Conservation (phyloP, 2,329 filamentous ascomycete species). For the Tolypocladium paradoxum region DNA sequence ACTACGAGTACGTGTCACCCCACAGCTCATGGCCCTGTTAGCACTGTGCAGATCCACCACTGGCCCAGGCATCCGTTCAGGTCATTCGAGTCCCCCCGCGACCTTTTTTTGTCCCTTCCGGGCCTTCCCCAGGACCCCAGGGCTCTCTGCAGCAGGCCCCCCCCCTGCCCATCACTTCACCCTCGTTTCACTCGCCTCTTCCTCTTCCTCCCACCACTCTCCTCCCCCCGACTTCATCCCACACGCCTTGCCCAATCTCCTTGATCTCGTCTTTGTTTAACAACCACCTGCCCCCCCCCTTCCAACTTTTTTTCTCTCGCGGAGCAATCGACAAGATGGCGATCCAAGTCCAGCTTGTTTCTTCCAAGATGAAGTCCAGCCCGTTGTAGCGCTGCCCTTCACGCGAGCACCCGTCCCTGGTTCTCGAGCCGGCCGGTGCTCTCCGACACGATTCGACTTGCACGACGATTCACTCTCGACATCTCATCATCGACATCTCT, state of each 20-base stretch:
- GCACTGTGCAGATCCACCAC: not conserved
- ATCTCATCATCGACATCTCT: not conserved
- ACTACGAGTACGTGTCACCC: too few species aligned
- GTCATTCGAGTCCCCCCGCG: not conserved
- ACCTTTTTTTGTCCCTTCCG: not conserved
- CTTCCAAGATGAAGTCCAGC: not conserved
- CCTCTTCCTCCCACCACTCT: not conserved
- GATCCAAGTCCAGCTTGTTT: slow-evolving; percentile 2
- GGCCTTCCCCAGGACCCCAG: not conserved
- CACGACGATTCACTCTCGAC: not conserved
- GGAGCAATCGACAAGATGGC: slow-evolving; percentile 4
- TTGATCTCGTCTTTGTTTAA: not conserved
- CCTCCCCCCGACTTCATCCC: not conserved
- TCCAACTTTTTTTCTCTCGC: not conserved
- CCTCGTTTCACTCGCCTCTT: not conserved
- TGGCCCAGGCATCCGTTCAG: not conserved
- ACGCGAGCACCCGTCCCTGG: not conserved
- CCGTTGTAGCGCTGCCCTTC: not conserved
- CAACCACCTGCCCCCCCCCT: not conserved
- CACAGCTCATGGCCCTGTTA: too few species aligned
- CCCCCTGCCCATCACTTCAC: not conserved
- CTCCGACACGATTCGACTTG: not conserved
- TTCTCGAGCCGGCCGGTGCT: not conserved
- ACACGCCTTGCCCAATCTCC: not conserved
- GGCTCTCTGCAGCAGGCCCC: not conserved